phyloP scores from a whole-genome alignment of 2,329 filamentous ascomycete species.

The Trichocomaceae sp. region DNA sequence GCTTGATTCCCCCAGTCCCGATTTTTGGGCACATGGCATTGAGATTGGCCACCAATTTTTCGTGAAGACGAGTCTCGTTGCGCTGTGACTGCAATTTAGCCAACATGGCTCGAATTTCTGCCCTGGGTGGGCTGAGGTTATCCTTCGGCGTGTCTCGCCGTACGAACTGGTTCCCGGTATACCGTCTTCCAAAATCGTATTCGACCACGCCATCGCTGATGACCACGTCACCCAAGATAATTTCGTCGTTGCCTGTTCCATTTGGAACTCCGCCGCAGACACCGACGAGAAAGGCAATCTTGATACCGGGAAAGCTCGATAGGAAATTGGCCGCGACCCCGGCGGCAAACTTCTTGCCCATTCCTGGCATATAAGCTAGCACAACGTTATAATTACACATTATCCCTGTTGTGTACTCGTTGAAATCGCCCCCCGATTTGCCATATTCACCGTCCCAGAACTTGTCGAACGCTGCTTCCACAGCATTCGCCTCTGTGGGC shows the following conservation, averaged over 20 bases:
- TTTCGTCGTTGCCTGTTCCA: conserved; percentile 1
- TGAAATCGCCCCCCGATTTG: conserved; percentile 19
- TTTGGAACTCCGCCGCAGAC: conserved; percentile 34
- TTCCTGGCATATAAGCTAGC: conserved; percentile 21
- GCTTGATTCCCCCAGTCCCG: conserved; percentile 10
- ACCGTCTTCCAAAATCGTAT: conserved; percentile 22
- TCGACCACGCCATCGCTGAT: conserved; percentile 21
- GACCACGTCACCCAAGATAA: conserved; percentile 18
- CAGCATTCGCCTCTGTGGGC: background rate
- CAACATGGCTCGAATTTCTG: conserved; percentile 25
- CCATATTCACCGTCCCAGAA: background rate
- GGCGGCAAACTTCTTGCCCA: background rate
- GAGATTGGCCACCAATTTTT: conserved; percentile 11
- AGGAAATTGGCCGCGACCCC: conserved; percentile 21
- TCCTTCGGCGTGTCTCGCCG: conserved; percentile 23
- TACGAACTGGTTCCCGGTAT: conserved; percentile 13
- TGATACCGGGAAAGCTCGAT: conserved; percentile 27
- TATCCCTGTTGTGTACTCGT: conserved; percentile 26
- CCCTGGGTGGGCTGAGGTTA: conserved; percentile 21
- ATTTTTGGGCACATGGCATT: conserved; percentile 16
- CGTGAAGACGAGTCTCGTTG: background rate
- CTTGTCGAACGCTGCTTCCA: background rate
- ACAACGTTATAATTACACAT: conserved; percentile 33
- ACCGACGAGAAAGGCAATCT: conserved; percentile 29
- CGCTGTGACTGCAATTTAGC: conserved; percentile 9